Percentiles rank a stretch among this genome's conserved stretches.
phyloP scores from a whole-genome alignment of 2,329 filamentous ascomycete genomes.

The Colletotrichum eleusines region DNA sequence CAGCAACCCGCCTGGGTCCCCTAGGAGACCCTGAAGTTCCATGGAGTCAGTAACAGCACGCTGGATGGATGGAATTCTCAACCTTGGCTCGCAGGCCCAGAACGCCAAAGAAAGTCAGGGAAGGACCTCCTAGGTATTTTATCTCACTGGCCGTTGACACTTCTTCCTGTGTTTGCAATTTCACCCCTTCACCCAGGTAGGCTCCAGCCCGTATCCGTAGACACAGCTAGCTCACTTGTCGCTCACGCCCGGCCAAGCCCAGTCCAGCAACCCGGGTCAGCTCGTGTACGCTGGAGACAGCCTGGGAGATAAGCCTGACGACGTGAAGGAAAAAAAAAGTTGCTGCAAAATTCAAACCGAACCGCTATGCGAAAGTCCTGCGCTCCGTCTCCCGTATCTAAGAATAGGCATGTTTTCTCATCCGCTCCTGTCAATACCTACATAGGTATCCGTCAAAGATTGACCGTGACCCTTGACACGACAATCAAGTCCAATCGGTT shows the following conservation, averaged over 20 bases:
- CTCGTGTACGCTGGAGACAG: no score
- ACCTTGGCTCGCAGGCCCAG: slow-evolving; percentile 3
- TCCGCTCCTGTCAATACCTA: background rate
- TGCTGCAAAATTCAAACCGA: no score
- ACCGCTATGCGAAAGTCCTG: background rate
- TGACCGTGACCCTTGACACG: slow-evolving; percentile 13
- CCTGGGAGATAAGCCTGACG: slow-evolving; percentile 1
- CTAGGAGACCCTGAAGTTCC: slow-evolving; percentile 29
- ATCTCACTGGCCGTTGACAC: slow-evolving; percentile 7
- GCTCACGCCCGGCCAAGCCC: slow-evolving; percentile 1
- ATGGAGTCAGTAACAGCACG: slow-evolving; percentile 16
- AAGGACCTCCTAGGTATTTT: slow-evolving; percentile 30
- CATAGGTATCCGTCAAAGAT: slow-evolving; percentile 6
- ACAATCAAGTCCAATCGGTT: slow-evolving; percentile 26
- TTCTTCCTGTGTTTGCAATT: slow-evolving; percentile 1
- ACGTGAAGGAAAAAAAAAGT: background rate
- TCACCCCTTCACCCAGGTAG: no score
- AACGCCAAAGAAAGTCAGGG: slow-evolving; percentile 7
- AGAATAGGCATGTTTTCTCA: slow-evolving; percentile 1
- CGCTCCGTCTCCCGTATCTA: slow-evolving; percentile 11
- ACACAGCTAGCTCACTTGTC: background rate
- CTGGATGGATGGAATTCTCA: slow-evolving; percentile 8
- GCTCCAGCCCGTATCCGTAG: background rate
- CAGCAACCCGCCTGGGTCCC: slow-evolving; percentile 19
- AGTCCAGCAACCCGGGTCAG: slow-evolving; percentile 1